These are phyloP conservation scores for Boletus tylopilopsis DNA, from an alignment of 768 basidiomycete genomes.

Conservation along the genomic window DNA sequence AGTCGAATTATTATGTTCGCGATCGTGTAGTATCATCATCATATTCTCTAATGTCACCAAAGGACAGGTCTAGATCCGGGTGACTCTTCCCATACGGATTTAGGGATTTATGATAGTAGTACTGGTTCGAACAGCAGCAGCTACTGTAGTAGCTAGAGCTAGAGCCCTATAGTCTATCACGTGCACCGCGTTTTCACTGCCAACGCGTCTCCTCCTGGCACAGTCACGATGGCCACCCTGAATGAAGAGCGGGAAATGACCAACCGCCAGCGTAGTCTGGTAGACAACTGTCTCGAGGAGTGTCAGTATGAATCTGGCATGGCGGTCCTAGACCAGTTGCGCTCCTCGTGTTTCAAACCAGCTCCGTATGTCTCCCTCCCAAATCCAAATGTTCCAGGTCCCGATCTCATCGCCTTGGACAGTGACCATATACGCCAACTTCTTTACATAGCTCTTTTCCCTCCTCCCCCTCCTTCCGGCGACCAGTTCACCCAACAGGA, in stretches of 20 bases:
- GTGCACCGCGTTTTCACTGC: constrained; percentile 19
- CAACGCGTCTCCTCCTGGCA: neutral
- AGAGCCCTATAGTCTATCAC: constrained; percentile 11
- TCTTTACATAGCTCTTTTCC: constrained; percentile 67
- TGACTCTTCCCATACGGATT: too few species aligned
- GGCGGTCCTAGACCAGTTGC: constrained; percentile 56
- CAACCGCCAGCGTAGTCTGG: constrained; percentile 48
- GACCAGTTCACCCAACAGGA: constrained; percentile 19
- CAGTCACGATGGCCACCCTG: constrained; percentile 8
- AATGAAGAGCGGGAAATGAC: constrained; percentile 42
- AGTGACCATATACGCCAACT: constrained; percentile 67
- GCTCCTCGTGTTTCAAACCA: constrained; percentile 54
- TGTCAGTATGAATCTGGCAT: constrained; percentile 72
- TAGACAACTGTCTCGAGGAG: constrained; percentile 75
- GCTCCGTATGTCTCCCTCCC: constrained; percentile 44
- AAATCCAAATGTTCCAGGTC: constrained; percentile 7
- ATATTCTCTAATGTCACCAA: too few species aligned
- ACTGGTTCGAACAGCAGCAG: too few species aligned
- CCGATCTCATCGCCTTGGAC: constrained; percentile 11
- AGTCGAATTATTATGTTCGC: too few species aligned
- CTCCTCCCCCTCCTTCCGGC: constrained; percentile 31
- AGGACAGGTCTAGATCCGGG: too few species aligned
- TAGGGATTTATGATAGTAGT: too few species aligned
- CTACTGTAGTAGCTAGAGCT: too few species aligned
- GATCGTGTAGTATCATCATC: neutral